A percentile compares a stretch with the other conserved stretches of the same genome.
These are phyloP conservation scores for Solanum ossicruentum DNA, from an alignment of 257 asterid species.

Conservation along the genomic window DNA sequence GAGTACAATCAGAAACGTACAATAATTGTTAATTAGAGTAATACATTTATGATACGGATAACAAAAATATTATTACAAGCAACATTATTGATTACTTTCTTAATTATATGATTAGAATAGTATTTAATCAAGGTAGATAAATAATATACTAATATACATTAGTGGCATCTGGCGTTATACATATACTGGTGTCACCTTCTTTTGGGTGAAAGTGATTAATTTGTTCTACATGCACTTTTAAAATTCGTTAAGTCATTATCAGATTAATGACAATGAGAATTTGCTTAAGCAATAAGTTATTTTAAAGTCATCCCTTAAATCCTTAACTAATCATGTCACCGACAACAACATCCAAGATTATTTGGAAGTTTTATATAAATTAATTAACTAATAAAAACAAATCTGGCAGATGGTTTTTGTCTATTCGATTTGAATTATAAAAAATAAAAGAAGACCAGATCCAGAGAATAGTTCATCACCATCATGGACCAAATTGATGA, in stretches of 20 bases:
- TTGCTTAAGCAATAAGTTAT: background rate
- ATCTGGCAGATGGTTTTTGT: background rate
- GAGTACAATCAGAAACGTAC: background rate
- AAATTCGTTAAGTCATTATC: background rate
- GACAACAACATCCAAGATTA: background rate
- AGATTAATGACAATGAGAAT: background rate
- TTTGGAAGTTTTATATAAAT: background rate
- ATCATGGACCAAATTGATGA: background rate
- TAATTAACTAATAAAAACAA: background rate
- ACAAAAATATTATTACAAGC: background rate
- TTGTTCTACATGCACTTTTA: background rate
- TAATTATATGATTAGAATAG: background rate
- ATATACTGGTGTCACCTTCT: background rate
- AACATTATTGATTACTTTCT: background rate
- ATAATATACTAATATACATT: background rate
- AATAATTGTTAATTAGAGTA: background rate
- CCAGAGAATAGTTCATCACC: background rate
- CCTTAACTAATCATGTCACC: background rate
- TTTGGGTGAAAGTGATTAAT: background rate
- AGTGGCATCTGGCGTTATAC: background rate
- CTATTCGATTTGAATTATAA: background rate
- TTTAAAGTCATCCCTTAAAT: background rate
- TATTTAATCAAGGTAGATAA: background rate
- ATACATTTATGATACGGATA: background rate
- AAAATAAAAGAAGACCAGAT: background rate